Evolutionary conservation across 768 basidiomycete genomes (phyloP), one percentile per base, ranked within the genome.

Genomic region (Phanerochaete sordida): DNA sequence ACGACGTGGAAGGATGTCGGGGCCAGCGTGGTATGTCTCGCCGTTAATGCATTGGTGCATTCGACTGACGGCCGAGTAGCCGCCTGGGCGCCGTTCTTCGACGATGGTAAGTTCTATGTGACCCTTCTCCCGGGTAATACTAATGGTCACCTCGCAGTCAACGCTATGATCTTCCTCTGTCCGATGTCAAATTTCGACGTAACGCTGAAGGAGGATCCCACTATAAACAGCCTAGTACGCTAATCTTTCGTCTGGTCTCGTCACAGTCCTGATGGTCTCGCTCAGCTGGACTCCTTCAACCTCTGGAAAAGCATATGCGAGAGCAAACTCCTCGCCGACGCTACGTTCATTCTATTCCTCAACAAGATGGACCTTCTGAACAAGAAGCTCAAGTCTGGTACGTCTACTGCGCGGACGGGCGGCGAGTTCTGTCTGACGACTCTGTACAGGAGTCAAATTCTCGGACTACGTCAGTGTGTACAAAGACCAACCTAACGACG

Each of bases 41-140:
- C 6, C 13, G 11, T 59, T 48, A 39, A 37, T 33, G 19, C 5
- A 21, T n/a, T 24, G 37, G 48, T 16, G 15, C 23, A n/a, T 52
- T 46, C 43, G 21, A 16, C 47, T 56, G 54, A 15, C 27, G 27
- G n/a, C 21, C 15, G 46, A 23, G 37, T 47, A 85, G 85, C 81
- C 57, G 80, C 81, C 4, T 88, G 87, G 87, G 83, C 82, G 1
- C 85, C 86, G 27, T 89, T 83, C 68, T 87, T 89, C 59, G 85
- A 88, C 57, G 81, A 87, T 66, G 82, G 85, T 85, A 53, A 50
- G 75, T 63, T 27, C 19, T 49, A 12, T n/a, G n/a, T n/a, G n/a
- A 43, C 15, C 4, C 21, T 16, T 44, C 19, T 31, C 51, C 47
- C 4, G 39, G 27, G 35, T 43, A 15, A 7, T 21, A 27, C 46